A percentile compares a stretch with the other conserved stretches of the same genome.
Conservation (phyloP, 108 stramenopile species). For the Chaetoceros muelleri region DNA sequence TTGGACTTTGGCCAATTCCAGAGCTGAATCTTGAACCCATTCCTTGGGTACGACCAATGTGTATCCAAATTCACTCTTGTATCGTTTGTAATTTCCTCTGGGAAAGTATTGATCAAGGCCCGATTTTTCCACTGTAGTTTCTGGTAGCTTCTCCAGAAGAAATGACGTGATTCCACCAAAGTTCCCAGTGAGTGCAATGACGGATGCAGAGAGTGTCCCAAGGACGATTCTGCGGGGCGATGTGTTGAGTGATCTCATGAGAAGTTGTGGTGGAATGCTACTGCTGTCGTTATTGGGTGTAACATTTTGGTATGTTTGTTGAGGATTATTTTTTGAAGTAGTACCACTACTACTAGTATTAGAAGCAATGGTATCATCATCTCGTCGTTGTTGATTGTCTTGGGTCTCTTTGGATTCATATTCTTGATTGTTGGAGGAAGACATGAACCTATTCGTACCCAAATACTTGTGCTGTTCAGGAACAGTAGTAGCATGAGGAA, state of each 20-base stretch:
- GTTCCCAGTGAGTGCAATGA: constrained; percentile 58
- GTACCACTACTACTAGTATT: too few relatives aligned
- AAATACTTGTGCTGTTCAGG: too few relatives aligned
- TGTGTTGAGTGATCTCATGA: constrained; percentile 60
- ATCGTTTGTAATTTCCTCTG: constrained; percentile 51
- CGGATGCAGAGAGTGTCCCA: constrained; percentile 25
- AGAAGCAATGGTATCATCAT: too few relatives aligned
- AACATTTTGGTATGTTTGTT: too few relatives aligned
- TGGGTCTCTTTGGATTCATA: too few relatives aligned
- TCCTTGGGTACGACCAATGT: constrained; percentile 65
- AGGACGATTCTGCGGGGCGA: constrained; percentile 48
- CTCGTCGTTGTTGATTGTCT: too few relatives aligned
- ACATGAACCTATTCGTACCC: too few relatives aligned
- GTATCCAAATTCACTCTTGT: constrained; percentile 26
- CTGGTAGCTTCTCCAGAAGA: constrained; percentile 36
- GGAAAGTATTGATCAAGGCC: constrained; percentile 62
- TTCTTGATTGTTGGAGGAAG: too few relatives aligned
- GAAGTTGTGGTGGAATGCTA: background rate
- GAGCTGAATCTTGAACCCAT: constrained; percentile 70
- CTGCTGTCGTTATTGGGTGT: too few relatives aligned
- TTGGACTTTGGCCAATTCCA: constrained; percentile 64
- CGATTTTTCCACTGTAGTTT: constrained; percentile 39
- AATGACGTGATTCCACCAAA: constrained; percentile 56
- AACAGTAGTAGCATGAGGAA: too few relatives aligned
- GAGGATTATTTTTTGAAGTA: too few relatives aligned